These are phyloP conservation scores for Candida rishiriensis DNA, from an alignment of 805 yeast species.

Conservation along the genomic window DNA sequence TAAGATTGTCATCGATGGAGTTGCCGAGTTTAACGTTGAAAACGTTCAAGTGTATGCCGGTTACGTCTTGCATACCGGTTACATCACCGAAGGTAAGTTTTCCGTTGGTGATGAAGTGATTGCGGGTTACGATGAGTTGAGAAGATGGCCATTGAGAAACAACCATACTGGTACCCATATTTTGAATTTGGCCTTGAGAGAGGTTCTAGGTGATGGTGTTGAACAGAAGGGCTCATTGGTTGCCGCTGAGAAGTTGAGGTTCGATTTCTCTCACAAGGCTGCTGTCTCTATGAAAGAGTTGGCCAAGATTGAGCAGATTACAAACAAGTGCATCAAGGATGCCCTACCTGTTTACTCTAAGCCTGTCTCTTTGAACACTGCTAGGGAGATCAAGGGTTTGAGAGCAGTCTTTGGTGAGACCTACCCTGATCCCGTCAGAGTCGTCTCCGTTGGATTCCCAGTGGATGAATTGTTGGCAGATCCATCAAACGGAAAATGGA, in stretches of 20 bases:
- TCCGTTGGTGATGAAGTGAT: slow-evolving; percentile 66
- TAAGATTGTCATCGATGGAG: slow-evolving; percentile 82
- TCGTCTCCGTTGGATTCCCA: slow-evolving; percentile 90
- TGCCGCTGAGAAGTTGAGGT: slow-evolving; percentile 90
- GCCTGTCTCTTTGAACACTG: slow-evolving; percentile 72
- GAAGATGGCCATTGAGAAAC: slow-evolving; percentile 95
- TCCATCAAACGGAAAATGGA: slow-evolving; percentile 76
- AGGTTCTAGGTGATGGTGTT: slow-evolving; percentile 79
- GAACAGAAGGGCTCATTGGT: slow-evolving; percentile 98
- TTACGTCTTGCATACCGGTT: slow-evolving; percentile 93
- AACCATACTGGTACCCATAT: slow-evolving; percentile 99
- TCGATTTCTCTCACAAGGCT: slow-evolving; percentile 92
- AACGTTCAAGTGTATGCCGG: slow-evolving; percentile 94
- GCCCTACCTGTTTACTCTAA: slow-evolving; percentile 73
- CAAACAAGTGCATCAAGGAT: slow-evolving; percentile 65
- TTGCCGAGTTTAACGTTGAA: slow-evolving; percentile 80
- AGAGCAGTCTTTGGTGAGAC: slow-evolving; percentile 99
- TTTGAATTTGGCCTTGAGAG: slow-evolving; percentile 82
- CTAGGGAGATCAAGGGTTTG: slow-evolving; percentile 73
- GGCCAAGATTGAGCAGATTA: slow-evolving; percentile 67
- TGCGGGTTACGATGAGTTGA: slow-evolving; percentile 85
- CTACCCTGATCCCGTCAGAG: slow-evolving; percentile 98
- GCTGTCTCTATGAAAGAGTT: slow-evolving; percentile 72
- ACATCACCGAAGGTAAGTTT: slow-evolving; percentile 69
- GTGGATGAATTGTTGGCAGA: slow-evolving; percentile 72